Conservation (phyloP, 805 yeast genomes). For the Candida broadrunensis region DNA sequence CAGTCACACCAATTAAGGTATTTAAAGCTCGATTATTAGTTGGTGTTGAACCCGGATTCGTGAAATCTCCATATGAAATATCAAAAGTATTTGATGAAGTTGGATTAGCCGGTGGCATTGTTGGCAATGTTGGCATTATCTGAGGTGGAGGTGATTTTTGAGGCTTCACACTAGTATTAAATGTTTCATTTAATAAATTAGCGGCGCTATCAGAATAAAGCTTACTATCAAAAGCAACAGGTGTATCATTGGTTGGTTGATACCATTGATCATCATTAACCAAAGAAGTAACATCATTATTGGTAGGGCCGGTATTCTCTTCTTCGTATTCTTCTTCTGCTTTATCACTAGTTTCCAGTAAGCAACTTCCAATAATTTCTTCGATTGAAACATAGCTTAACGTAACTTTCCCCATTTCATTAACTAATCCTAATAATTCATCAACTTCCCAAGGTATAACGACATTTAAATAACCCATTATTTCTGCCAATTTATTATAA, state of each 20-base stretch:
- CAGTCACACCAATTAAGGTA: not conserved
- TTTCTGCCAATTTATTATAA: conserved; percentile 40
- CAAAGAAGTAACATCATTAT: not conserved
- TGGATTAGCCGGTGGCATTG: not conserved
- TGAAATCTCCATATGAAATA: not conserved
- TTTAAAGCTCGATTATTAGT: not conserved
- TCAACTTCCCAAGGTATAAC: conserved; percentile 57
- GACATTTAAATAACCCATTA: conserved; percentile 49
- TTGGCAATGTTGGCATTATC: not conserved
- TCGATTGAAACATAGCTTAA: conserved; percentile 53
- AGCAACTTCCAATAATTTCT: conserved; percentile 60
- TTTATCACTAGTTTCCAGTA: conserved; percentile 35
- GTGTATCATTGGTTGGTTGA: not conserved
- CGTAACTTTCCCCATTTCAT: conserved; percentile 40
- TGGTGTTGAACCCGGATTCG: not conserved
- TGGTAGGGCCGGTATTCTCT: not conserved
- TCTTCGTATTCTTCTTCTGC: conserved; percentile 3
- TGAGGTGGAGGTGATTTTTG: not conserved
- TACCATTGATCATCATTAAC: conserved; percentile 5
- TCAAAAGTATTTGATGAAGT: not conserved
- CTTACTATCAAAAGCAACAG: not conserved
- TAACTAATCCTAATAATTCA: conserved; percentile 49
- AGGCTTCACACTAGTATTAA: not conserved
- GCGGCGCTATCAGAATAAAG: not conserved
- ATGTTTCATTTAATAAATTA: not conserved